Base-by-base conservation (phyloP, 345 rosid species). In the Syzygium jambos region DNA sequence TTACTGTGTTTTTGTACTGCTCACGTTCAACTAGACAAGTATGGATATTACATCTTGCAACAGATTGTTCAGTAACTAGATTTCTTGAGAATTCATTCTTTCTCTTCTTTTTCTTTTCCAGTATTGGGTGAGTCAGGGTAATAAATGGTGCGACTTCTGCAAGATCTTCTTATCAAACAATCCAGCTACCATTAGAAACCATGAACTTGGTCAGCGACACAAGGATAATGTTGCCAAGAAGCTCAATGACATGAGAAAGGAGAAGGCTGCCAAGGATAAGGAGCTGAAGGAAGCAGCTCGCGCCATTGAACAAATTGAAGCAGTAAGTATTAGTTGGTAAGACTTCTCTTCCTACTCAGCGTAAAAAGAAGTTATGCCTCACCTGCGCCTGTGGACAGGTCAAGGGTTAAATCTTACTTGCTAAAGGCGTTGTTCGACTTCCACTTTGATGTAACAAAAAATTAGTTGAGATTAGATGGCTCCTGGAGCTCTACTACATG, bases 121-220 rank as follows among this genome's bases (percentile, higher is more conserved):
- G 99, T 97, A 92, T 90, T 95, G 99, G 99, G 99, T 97, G 52
- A 96, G 99, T 85, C 99, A 97, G 89, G 99, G 99, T 29, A 97
- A 97, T 84, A 95, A 97, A 92, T 97, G 98, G 99, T 97, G 99
- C 52, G 98, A 97, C 52, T 94, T 95, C 92, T 97, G 99, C 94
- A 97, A 97, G 91, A 94, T 97, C 68, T 97, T 88, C 89, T 86
- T 95, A 78, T 91, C 98, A 65, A 96, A 95, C 89, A 95, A 96
- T 85, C 96, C 95, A 82, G 89, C 96, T 22, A 96, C 99, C 87
- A 95, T 97, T 52, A 92, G 98, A 87, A 97, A 97, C 93, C 99
- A 97, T 91, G 99, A 97, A 85, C 98, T 97, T 51, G 99, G 99
- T 88, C 92, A 92, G 85, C 97, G 98, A 29, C 99, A 95, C 84